These are phyloP conservation scores for Fusarium stilboides DNA, from an alignment of 2,329 filamentous ascomycete genomes.

Conservation along the genomic window DNA sequence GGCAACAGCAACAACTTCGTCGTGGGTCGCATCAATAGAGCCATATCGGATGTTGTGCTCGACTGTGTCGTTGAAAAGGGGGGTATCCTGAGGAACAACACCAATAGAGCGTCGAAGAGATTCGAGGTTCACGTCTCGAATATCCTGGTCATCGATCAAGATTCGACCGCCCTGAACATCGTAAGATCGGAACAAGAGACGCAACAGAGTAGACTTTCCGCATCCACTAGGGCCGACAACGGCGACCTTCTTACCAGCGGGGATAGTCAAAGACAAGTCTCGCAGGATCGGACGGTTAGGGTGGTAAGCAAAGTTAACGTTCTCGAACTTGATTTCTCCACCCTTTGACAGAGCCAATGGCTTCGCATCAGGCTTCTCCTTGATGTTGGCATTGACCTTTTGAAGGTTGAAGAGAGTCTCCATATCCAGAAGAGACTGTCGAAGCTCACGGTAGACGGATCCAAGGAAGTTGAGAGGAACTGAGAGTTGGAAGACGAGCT, in stretches of 20 bases:
- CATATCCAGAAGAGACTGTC: constrained; percentile 97
- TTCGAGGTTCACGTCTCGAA: constrained; percentile 85
- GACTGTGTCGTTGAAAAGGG: constrained; percentile 96
- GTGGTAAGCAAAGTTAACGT: constrained; percentile 95
- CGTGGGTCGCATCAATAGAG: constrained; percentile 80
- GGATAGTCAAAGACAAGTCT: constrained; percentile 89
- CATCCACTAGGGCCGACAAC: constrained; percentile 96
- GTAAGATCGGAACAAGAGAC: constrained; percentile 94
- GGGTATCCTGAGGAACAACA: constrained; percentile 97
- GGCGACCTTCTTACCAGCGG: constrained; percentile 95
- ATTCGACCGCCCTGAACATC: constrained; percentile 90
- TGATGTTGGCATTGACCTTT: constrained; percentile 92
- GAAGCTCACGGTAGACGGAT: constrained; percentile 95
- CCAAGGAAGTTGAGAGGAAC: constrained; percentile 97
- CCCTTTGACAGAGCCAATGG: constrained; percentile 80
- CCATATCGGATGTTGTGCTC: constrained; percentile 97
- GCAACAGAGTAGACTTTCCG: constrained; percentile 93
- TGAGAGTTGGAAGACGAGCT: constrained; percentile 97
- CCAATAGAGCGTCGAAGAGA: constrained; percentile 89
- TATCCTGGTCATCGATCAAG: constrained; percentile 92
- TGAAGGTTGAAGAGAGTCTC: constrained; percentile 98
- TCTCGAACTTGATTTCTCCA: constrained; percentile 93
- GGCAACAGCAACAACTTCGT: constrained; percentile 83
- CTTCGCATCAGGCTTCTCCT: constrained; percentile 81
- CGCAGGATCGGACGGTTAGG: constrained; percentile 88